These are phyloP conservation scores for Lentinus tigrinus DNA, from an alignment of 768 basidiomycete genomes.

Conservation along the genomic window DNA sequence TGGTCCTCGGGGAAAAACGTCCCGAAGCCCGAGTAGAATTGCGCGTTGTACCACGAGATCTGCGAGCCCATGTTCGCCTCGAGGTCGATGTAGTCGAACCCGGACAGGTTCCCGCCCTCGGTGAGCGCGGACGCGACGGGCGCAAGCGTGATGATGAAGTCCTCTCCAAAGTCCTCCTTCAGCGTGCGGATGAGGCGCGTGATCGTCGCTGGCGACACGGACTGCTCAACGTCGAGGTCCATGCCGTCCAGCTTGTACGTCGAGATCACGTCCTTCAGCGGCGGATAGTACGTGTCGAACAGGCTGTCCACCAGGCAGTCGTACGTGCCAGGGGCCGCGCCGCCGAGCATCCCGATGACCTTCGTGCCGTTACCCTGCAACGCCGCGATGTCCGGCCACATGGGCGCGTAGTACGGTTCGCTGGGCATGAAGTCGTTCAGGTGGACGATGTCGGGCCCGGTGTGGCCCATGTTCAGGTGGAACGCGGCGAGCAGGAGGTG, in stretches of 20 bases:
- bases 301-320: background rate
- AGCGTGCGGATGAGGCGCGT: background rate
- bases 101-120: conserved; percentile 7
- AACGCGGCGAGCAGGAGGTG: conserved; percentile 6
- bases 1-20: conserved; percentile 1
- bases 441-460: conserved; percentile 4
- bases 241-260: conserved; percentile 4
- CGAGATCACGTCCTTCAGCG: background rate
- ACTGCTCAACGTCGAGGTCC: conserved; percentile 5
- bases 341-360: conserved; percentile 1
- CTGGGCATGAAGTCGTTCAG: background rate
- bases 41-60: conserved; percentile 3
- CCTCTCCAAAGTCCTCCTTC: background rate
- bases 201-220: background rate
- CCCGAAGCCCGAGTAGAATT: conserved; percentile 7
- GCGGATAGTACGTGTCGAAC: conserved; percentile 2
- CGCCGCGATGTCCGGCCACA: conserved; percentile 3
- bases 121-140: conserved; percentile 7
- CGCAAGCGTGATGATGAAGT: conserved; percentile 4
- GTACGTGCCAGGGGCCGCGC: conserved; percentile 1
- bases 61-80: background rate
- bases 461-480: conserved; percentile 3
- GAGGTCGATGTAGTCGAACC: conserved; percentile 5
- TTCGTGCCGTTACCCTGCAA: conserved; percentile 3
- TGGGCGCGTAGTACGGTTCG: background rate